Evolutionary conservation across 805 yeast species (phyloP).

Genomic region (Kazachstania africana): DNA sequence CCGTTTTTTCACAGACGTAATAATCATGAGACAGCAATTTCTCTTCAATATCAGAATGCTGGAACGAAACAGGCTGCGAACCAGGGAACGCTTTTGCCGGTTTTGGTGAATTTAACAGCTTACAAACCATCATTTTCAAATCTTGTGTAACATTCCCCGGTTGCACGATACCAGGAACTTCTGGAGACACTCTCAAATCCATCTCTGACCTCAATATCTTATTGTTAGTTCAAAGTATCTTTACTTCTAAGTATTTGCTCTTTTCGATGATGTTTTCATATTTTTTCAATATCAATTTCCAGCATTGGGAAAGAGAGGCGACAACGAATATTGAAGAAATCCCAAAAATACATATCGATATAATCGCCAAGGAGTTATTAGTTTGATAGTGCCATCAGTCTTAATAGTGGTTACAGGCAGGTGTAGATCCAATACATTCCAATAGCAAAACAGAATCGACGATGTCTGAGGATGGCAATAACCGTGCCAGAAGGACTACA

Average conservation of each 20-base stretch:
- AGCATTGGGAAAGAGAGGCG: too few relatives aligned
- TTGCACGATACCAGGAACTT: constrained; percentile 73
- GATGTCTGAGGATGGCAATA: background rate
- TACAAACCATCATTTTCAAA: constrained; percentile 55
- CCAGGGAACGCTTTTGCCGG: constrained; percentile 59
- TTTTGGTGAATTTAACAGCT: constrained; percentile 44
- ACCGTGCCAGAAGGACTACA: constrained; percentile 4
- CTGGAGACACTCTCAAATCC: constrained; percentile 50
- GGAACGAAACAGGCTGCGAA: constrained; percentile 90
- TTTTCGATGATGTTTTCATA: too few relatives aligned
- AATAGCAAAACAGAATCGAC: too few relatives aligned
- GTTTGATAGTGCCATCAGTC: too few relatives aligned
- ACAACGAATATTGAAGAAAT: too few relatives aligned
- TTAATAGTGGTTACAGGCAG: too few relatives aligned
- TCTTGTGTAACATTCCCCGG: constrained; percentile 61
- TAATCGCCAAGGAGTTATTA: too few relatives aligned
- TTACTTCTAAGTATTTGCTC: too few relatives aligned
- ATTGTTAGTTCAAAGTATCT: background rate
- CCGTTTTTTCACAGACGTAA: constrained; percentile 91
- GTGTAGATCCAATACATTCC: too few relatives aligned
- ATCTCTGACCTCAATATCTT: constrained; percentile 9
- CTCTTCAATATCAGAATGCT: constrained; percentile 54
- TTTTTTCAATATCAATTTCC: too few relatives aligned
- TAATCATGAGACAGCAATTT: constrained; percentile 63
- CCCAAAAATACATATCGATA: too few relatives aligned